Base-by-base conservation (phyloP, 2,329 filamentous ascomycete species). In the Lomentospora prolificans region DNA sequence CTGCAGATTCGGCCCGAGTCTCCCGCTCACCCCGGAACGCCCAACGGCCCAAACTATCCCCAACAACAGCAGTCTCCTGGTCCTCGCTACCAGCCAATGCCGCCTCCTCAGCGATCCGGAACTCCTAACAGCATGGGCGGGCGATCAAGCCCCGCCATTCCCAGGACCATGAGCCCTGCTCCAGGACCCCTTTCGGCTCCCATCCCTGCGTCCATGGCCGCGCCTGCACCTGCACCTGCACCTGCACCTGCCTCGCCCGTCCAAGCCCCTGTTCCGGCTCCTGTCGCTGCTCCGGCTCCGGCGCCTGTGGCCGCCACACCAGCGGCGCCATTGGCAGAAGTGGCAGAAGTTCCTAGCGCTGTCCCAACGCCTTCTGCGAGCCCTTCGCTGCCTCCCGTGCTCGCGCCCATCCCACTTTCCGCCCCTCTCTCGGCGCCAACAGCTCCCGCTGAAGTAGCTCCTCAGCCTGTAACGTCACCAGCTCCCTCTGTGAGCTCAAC, bases 1-100 rank as follows among this genome's bases (percentile, higher is more conserved):
- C 52, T 54, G 5, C 53, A 56, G 6, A 33, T 46, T 41, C 54
- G 50, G 19, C 55, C 57, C 6, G 50, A 53, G 14, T 25, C 46
- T 7, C 36, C 41, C 8, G 27, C 27, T 12, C 39, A 41, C 39
- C 30, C 57, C 51, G 14, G 19, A 3, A 53, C 41, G 3, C 57
- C 69, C 30, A 66, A 67, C 33, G 63, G 62, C n/a, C 69, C 60
- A 19, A 61, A 64, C 3, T 66, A 67, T 6, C 67, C 65, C 10
- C 66, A 65, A 31, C 66, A 72, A 57, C 69, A 74, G 25, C 75
- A 76, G 58, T 78, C 78, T 22, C 77, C 78, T 8, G 73, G 71
- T 9, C 73, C 71, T 36, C 67, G 65, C 30, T 62, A 62, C 48
- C 64, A 65, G 50, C 66, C 63, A 4, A 55, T 55, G 57, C 63